Conservation (phyloP, 2,329 filamentous ascomycete genomes). For the Allantophomopsis lycopodina region DNA sequence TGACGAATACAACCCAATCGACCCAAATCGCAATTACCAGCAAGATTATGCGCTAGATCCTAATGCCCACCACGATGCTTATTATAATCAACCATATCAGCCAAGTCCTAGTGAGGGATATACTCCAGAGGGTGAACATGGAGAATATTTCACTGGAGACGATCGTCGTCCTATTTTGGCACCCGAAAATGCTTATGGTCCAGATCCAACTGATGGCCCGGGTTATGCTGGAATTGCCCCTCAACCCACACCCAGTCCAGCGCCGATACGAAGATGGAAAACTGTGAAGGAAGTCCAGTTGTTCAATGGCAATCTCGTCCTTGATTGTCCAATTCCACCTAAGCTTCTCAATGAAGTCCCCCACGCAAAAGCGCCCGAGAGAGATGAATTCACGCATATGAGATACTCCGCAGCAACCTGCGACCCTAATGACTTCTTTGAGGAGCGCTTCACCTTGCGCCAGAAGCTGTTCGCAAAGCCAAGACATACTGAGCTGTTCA, state of each 20-base stretch:
- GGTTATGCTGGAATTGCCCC: conserved; percentile 25
- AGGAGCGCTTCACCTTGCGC: conserved; percentile 79
- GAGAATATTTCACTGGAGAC: conserved; percentile 35
- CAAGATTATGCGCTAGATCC: conserved; percentile 67
- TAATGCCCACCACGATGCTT: conserved; percentile 75
- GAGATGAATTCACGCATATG: conserved; percentile 86
- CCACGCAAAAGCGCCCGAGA: conserved; percentile 65
- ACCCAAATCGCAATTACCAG: conserved; percentile 32
- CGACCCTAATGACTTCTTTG: conserved; percentile 78
- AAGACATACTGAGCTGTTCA: conserved; percentile 87
- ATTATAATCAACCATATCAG: conserved; percentile 74
- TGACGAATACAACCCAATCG: conserved; percentile 33
- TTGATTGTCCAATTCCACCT: conserved; percentile 92
- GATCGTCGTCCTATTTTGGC: conserved; percentile 68
- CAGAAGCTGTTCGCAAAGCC: conserved; percentile 88
- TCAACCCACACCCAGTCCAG: conserved; percentile 34
- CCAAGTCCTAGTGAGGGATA: conserved; percentile 27
- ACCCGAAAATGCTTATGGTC: conserved; percentile 36
- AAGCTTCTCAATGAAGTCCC: conserved; percentile 75
- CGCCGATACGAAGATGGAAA: conserved; percentile 78
- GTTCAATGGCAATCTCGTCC: conserved; percentile 90
- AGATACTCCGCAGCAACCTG: conserved; percentile 91
- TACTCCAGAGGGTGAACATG: conserved; percentile 8
- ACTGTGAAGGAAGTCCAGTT: conserved; percentile 97
- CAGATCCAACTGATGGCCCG: conserved; percentile 35